Conservation (phyloP, 2,329 filamentous ascomycete species). For the Apiospora malaysiana region DNA sequence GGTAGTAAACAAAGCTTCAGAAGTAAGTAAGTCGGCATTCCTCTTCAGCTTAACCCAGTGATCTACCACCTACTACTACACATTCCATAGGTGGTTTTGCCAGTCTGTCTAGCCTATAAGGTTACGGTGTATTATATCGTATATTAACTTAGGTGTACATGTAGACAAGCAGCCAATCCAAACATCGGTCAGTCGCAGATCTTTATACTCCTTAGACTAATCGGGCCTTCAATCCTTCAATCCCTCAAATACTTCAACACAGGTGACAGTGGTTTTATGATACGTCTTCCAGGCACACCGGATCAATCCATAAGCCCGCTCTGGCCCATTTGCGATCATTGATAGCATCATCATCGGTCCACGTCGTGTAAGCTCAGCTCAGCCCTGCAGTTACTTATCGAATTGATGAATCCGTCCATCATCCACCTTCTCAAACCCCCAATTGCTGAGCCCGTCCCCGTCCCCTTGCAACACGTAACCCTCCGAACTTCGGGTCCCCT, state of each 20-base stretch:
- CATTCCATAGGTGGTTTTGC: no score
- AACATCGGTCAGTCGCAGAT: background rate
- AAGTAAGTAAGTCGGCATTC: no score
- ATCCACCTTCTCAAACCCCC: constrained; percentile 6
- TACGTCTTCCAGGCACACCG: background rate
- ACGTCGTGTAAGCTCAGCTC: constrained; percentile 8
- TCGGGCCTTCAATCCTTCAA: background rate
- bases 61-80: no score
- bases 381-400: constrained; percentile 4
- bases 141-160: no score
- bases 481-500: background rate
- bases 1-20: no score
- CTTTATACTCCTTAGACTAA: background rate
- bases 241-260: background rate
- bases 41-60: no score
- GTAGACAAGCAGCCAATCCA: background rate
- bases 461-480: constrained; percentile 1
- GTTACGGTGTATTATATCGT: no score
- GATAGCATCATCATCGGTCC: constrained; percentile 15
- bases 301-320: constrained; percentile 17
- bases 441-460: constrained; percentile 9
- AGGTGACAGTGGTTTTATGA: background rate
- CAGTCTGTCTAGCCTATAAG: no score
- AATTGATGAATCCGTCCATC: background rate
- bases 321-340: constrained; percentile 11